These are phyloP conservation scores for Eucalyptus urophylla DNA, from an alignment of 345 rosid genomes.

Conservation along the genomic window DNA sequence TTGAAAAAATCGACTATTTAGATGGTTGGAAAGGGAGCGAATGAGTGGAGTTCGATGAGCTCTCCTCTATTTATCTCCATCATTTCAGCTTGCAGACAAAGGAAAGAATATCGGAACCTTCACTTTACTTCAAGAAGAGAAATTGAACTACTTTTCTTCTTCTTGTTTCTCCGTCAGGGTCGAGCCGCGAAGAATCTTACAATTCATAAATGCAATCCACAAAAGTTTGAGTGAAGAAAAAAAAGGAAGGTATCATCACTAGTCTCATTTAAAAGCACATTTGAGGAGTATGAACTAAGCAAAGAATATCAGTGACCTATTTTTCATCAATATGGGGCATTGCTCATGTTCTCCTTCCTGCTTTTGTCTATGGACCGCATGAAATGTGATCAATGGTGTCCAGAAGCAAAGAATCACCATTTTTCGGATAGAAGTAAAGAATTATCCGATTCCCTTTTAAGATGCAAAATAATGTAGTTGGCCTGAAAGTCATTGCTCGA, in stretches of 20 bases:
- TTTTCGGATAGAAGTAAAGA: not conserved
- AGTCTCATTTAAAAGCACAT: not conserved
- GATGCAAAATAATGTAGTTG: not conserved
- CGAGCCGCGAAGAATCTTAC: not conserved
- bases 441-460: not conserved
- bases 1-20: too few species aligned
- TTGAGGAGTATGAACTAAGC: not conserved
- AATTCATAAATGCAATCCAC: not conserved
- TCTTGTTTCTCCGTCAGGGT: too few species aligned
- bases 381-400: not conserved
- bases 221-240: not conserved
- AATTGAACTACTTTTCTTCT: not conserved
- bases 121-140: not conserved
- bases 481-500: not conserved
- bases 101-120: not conserved
- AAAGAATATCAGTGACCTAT: not conserved
- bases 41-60: not conserved
- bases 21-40: not conserved
- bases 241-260: not conserved
- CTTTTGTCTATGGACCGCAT: not conserved
- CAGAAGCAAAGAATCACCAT: not conserved
- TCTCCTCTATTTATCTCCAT: not conserved
- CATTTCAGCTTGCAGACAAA: not conserved
- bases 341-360: not conserved
- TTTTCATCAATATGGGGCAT: not conserved